Conservation (phyloP, 2,329 filamentous ascomycete genomes). For the Zasmidium cellare region DNA sequence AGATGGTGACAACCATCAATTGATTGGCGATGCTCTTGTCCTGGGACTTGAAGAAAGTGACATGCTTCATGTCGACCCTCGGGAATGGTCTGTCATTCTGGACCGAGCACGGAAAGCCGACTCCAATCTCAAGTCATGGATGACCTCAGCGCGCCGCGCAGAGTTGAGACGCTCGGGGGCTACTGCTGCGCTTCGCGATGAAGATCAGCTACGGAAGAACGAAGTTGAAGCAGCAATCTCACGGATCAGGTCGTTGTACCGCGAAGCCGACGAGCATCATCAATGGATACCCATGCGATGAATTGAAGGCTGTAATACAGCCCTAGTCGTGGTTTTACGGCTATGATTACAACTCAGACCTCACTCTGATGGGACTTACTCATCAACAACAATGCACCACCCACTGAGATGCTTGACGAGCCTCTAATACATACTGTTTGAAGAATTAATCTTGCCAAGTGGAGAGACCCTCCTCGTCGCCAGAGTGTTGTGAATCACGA, state of each 20-base stretch:
- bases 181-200: not conserved
- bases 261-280: not conserved
- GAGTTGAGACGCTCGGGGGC: not conserved
- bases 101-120: not conserved
- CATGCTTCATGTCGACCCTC: not conserved
- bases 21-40: slow-evolving; percentile 9
- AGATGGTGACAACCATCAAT: not conserved
- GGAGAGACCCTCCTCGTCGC: too few relatives aligned
- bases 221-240: not conserved
- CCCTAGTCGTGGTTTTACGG: not conserved
- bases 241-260: not conserved
- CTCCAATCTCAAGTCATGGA: not conserved
- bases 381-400: too few relatives aligned
- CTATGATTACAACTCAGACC: too few relatives aligned
- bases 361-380: too few relatives aligned
- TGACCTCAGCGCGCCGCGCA: not conserved
- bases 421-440: too few relatives aligned
- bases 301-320: not conserved
- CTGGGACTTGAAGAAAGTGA: slow-evolving; percentile 1
- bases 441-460: too few relatives aligned
- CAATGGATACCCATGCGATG: slow-evolving; percentile 2
- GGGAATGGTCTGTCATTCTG: not conserved
- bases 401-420: too few relatives aligned
- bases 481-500: too few relatives aligned
- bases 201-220: not conserved